Conservation (phyloP, 75 land plant species). For the Ceratopteris richardii region DNA sequence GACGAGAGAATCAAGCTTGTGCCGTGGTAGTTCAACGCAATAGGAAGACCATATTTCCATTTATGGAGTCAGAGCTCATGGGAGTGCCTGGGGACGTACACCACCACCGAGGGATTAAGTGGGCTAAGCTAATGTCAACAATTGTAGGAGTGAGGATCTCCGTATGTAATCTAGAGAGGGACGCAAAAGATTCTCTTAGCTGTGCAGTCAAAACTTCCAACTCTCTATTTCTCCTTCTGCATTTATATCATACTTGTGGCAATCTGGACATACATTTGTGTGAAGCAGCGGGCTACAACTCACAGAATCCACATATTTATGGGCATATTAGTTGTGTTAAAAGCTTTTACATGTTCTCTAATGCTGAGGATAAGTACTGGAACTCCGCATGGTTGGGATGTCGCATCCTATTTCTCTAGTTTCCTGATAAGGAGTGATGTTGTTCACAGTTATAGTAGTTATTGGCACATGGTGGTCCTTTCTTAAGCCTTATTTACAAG, state of each 20-base stretch:
- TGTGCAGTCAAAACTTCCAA: too few relatives aligned
- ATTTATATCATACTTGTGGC: too few relatives aligned
- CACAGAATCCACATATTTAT: conserved; percentile 66
- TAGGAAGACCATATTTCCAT: too few relatives aligned
- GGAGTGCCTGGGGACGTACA: too few relatives aligned
- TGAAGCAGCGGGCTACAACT: conserved; percentile 20
- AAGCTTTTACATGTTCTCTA: conserved; percentile 55
- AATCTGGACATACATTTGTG: too few relatives aligned
- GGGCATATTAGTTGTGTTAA: conserved; percentile 46
- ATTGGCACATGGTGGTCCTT: conserved; percentile 81
- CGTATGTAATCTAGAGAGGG: conserved; percentile 58
- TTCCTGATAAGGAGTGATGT: conserved; percentile 41
- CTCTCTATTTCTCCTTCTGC: too few relatives aligned
- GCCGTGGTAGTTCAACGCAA: too few relatives aligned
- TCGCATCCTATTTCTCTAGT: conserved; percentile 58
- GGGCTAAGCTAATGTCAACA: too few relatives aligned
- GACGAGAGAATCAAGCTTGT: too few relatives aligned
- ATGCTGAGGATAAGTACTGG: conserved; percentile 69
- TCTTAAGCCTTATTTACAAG: too few relatives aligned
- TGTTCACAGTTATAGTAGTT: conserved; percentile 60
- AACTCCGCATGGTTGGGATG: conserved; percentile 77
- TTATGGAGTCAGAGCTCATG: too few relatives aligned
- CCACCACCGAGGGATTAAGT: too few relatives aligned
- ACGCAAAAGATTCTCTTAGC: conserved; percentile 56
- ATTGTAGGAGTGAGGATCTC: conserved; percentile 59